A percentile compares a stretch with the other conserved stretches of the same genome.
Evolutionary conservation across 2,329 filamentous ascomycete genomes (phyloP).

Genomic region (Drechslerella dactyloides): DNA sequence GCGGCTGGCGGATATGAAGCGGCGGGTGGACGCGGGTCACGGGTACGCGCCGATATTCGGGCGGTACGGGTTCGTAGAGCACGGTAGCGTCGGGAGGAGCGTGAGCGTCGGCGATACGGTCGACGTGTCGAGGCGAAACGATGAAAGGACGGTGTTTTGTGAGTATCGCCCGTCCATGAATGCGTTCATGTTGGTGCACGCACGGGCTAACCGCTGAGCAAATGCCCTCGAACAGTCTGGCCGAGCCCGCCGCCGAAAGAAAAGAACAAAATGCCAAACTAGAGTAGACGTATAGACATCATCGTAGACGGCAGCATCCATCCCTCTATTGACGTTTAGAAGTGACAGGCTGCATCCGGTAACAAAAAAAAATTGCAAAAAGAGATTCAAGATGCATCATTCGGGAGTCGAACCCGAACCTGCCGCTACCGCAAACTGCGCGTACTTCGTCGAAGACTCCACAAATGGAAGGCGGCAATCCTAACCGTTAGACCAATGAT

Average conservation of each 20-base stretch:
- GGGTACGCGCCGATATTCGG: conserved; percentile 76
- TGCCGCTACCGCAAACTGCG: neutral
- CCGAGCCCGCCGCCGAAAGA: conserved; percentile 55
- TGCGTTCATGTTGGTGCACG: neutral
- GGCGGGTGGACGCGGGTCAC: conserved; percentile 71
- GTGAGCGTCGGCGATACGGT: conserved; percentile 67
- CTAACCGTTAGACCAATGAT: conserved; percentile 20
- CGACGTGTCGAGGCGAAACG: conserved; percentile 62
- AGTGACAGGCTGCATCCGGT: too few species aligned
- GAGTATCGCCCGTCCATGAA: conserved; percentile 55
- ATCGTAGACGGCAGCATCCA: too few species aligned
- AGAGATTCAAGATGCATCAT: conserved; percentile 11
- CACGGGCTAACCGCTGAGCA: neutral
- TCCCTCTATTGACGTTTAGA: too few species aligned
- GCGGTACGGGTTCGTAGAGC: conserved; percentile 69
- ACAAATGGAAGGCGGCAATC: conserved; percentile 16
- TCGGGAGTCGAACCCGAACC: conserved; percentile 13
- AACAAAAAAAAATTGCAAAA: too few species aligned
- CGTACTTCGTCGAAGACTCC: neutral
- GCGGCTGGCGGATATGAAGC: conserved; percentile 66
- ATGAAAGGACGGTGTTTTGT: conserved; percentile 65
- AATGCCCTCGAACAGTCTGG: conserved; percentile 55
- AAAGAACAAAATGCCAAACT: conserved; percentile 6
- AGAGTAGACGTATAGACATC: too few species aligned
- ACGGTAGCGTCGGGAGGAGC: conserved; percentile 54